phyloP scores from a whole-genome alignment of 208 protist genomes.

The Crithidia acanthocephali region DNA sequence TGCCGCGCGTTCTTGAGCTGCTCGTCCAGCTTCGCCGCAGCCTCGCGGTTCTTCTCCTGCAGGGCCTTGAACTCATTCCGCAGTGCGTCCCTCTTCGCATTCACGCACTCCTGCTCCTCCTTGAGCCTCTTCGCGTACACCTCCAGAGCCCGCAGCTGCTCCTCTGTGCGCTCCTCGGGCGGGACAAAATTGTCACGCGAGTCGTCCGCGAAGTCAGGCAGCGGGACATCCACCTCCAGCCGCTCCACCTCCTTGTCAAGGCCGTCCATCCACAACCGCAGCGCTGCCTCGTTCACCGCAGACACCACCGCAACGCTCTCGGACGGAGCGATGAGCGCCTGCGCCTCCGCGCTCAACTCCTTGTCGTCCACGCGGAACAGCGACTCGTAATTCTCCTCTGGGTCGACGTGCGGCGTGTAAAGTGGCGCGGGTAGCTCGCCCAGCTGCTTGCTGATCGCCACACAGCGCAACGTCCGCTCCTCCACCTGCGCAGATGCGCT shows the following conservation, averaged over 20 bases:
- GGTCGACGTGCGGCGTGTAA: conserved; percentile 54
- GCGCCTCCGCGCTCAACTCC: conserved; percentile 70
- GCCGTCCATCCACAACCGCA: conserved; percentile 92
- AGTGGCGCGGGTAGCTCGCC: conserved; percentile 44
- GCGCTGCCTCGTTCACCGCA: conserved; percentile 57
- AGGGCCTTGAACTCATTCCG: conserved; percentile 64
- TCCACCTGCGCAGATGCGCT: conserved; percentile 57
- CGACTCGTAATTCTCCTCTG: conserved; percentile 63
- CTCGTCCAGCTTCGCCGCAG: conserved; percentile 55
- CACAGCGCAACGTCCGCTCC: conserved; percentile 80
- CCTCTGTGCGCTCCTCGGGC: conserved; percentile 84
- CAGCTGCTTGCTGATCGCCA: conserved; percentile 78
- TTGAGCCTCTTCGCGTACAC: conserved; percentile 85
- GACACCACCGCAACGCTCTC: conserved; percentile 31
- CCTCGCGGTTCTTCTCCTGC: conserved; percentile 54
- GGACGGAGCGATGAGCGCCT: conserved; percentile 50
- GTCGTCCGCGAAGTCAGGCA: conserved; percentile 80
- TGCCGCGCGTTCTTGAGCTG: conserved; percentile 46
- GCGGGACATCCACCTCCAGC: conserved; percentile 56
- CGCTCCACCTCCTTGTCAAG: conserved; percentile 86
- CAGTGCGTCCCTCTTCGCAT: conserved; percentile 65
- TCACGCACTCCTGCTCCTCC: conserved; percentile 69
- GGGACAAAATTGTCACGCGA: conserved; percentile 73
- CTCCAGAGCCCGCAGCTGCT: conserved; percentile 69
- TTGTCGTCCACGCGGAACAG: conserved; percentile 81